phyloP scores from a whole-genome alignment of 192 early-diverging fungal species.

The Dissophora ornata region DNA sequence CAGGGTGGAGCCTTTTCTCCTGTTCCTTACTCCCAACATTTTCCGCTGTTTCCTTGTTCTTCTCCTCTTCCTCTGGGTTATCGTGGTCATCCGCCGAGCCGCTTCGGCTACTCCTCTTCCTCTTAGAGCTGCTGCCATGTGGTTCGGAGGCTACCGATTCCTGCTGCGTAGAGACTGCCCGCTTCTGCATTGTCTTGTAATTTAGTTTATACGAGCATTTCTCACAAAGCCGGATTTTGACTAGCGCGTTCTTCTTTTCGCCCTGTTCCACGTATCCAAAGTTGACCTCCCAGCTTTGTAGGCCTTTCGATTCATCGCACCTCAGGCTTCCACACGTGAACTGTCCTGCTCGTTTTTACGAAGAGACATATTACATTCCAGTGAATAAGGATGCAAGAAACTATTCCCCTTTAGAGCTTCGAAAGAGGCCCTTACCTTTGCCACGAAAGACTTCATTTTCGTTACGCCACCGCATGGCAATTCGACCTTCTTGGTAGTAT shows the following conservation, averaged over 20 bases:
- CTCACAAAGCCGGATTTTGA: slow-evolving; percentile 82
- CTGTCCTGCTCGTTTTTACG: too few species aligned
- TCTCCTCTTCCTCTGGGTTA: background rate
- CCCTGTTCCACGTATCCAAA: slow-evolving; percentile 83
- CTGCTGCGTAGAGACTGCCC: slow-evolving; percentile 7
- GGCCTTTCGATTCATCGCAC: slow-evolving; percentile 55
- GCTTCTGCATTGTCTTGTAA: slow-evolving; percentile 71
- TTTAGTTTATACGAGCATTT: slow-evolving; percentile 78
- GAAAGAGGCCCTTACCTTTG: slow-evolving; percentile 68
- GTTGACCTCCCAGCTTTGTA: slow-evolving; percentile 89
- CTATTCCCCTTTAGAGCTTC: too few species aligned
- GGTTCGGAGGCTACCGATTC: background rate
- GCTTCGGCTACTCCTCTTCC: background rate
- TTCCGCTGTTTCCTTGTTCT: background rate
- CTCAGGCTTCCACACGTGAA: slow-evolving; percentile 75
- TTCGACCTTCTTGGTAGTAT: slow-evolving; percentile 74
- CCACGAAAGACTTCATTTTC: slow-evolving; percentile 73
- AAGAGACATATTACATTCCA: too few species aligned
- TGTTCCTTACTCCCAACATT: background rate
- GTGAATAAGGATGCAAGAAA: too few species aligned
- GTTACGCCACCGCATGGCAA: slow-evolving; percentile 72
- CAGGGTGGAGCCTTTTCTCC: background rate
- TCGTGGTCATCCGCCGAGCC: background rate
- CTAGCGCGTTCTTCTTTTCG: slow-evolving; percentile 81
- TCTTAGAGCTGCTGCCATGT: background rate